phyloP scores from a whole-genome alignment of 177 flowering plant genomes.

The Vitis hybrid region DNA sequence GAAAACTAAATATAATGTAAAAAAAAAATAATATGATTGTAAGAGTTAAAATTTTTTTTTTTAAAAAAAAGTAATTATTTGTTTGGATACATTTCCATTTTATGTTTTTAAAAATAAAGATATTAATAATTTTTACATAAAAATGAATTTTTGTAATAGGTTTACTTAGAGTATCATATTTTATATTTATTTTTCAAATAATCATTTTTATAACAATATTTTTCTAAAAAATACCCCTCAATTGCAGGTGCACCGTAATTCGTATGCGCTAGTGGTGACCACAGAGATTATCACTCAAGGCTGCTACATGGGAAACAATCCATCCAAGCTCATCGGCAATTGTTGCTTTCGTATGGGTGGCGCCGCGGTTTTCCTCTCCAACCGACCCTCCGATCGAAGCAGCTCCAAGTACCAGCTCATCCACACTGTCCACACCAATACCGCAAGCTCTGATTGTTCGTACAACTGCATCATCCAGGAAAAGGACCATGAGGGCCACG shows the following conservation, averaged over 20 bases:
- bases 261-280: constrained; percentile 25
- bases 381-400: constrained; percentile 17
- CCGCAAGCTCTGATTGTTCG: constrained; percentile 17
- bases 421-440: constrained; percentile 19
- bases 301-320: constrained; percentile 22
- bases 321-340: constrained; percentile 25
- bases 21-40: too few species aligned
- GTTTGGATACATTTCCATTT: too few species aligned
- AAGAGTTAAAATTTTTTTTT: too few species aligned
- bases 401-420: constrained; percentile 24
- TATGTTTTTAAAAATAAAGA: too few species aligned
- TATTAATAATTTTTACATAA: too few species aligned
- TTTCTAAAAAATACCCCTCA: too few species aligned
- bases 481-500: constrained; percentile 19
- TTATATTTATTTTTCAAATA: background rate
- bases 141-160: too few species aligned
- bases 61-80: too few species aligned
- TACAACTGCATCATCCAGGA: constrained; percentile 23
- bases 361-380: constrained; percentile 25
- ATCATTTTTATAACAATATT: too few species aligned
- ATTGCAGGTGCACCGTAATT: constrained; percentile 19
- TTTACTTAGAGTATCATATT: too few species aligned
- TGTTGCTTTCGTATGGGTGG: constrained; percentile 31
- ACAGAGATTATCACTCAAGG: constrained; percentile 32
- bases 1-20: too few species aligned